Evolutionary conservation across 306 rosid species (phyloP).

Genomic region (Biancaea sappan): DNA sequence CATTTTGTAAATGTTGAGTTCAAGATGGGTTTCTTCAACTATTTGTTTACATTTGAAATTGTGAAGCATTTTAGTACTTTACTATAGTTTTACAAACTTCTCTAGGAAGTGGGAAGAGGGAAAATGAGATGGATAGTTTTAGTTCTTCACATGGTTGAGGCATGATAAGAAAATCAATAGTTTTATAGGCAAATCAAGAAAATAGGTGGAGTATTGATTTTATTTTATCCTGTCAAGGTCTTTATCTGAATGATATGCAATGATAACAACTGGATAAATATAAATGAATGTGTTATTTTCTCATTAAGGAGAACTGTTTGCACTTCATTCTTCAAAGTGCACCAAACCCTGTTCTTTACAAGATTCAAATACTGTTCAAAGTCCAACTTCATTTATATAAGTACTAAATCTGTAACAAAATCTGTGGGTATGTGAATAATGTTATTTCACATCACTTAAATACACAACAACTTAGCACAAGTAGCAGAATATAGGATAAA

Average conservation of each 20-base stretch:
- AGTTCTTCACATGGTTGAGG: too few relatives aligned
- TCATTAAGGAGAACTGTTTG: background rate
- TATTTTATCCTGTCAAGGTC: background rate
- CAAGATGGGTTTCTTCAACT: background rate
- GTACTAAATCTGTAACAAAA: background rate
- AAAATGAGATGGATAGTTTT: too few relatives aligned
- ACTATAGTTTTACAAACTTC: background rate
- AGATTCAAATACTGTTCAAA: background rate
- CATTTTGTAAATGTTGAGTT: background rate
- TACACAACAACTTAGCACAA: background rate
- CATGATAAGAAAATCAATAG: background rate
- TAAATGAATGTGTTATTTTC: too few relatives aligned
- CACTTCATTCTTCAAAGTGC: background rate
- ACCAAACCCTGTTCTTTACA: background rate
- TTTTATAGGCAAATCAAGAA: background rate
- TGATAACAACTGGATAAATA: too few relatives aligned
- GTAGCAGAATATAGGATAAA: background rate
- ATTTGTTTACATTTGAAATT: background rate
- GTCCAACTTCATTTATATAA: too few relatives aligned
- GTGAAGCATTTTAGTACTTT: background rate
- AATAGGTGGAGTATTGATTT: background rate
- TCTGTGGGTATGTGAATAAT: background rate
- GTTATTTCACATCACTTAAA: background rate
- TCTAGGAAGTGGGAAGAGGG: too few relatives aligned
- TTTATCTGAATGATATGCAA: background rate